These are phyloP conservation scores for Nakataea oryzae DNA, from an alignment of 2,329 filamentous ascomycete genomes.

Conservation along the genomic window DNA sequence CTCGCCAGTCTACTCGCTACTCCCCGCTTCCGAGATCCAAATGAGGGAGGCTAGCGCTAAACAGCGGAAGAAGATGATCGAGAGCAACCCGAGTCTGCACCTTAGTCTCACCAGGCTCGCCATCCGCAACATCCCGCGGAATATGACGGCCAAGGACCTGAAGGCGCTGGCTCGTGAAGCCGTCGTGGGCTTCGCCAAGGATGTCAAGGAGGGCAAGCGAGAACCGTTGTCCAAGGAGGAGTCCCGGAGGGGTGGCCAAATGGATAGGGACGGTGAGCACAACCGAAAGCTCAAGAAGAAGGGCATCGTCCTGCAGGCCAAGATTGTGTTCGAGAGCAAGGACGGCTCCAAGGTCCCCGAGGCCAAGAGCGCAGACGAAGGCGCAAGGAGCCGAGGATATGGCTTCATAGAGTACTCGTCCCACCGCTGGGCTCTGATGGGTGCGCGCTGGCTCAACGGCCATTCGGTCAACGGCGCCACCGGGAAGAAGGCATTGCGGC, in stretches of 20 bases:
- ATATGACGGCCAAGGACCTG: slow-evolving; percentile 74
- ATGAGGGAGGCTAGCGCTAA: slow-evolving; percentile 80
- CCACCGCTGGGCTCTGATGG: slow-evolving; percentile 91
- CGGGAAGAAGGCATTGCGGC: slow-evolving; percentile 62
- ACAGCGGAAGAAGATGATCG: slow-evolving; percentile 82
- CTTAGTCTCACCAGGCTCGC: slow-evolving; percentile 84
- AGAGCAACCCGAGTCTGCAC: slow-evolving; percentile 82
- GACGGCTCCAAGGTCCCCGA: slow-evolving; percentile 79
- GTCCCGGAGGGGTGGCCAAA: slow-evolving; percentile 64
- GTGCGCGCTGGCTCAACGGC: slow-evolving; percentile 85
- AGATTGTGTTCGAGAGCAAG: slow-evolving; percentile 83
- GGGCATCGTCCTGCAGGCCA: slow-evolving; percentile 82
- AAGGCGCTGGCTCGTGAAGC: slow-evolving; percentile 86
- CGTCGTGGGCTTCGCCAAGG: slow-evolving; percentile 87
- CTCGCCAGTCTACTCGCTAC: slow-evolving; percentile 64
- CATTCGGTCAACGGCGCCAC: slow-evolving; percentile 31
- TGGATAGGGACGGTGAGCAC: slow-evolving; percentile 71
- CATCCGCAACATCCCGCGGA: slow-evolving; percentile 80
- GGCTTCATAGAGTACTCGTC: slow-evolving; percentile 96
- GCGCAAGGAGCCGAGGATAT: slow-evolving; percentile 81
- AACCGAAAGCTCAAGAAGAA: slow-evolving; percentile 73
- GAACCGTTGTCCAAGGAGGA: slow-evolving; percentile 85
- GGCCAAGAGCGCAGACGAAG: slow-evolving; percentile 52
- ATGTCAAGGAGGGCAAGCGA: slow-evolving; percentile 70
- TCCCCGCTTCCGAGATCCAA: slow-evolving; percentile 70